phyloP scores from a whole-genome alignment of 139 green algal genomes.

The Micromonas commoda region DNA sequence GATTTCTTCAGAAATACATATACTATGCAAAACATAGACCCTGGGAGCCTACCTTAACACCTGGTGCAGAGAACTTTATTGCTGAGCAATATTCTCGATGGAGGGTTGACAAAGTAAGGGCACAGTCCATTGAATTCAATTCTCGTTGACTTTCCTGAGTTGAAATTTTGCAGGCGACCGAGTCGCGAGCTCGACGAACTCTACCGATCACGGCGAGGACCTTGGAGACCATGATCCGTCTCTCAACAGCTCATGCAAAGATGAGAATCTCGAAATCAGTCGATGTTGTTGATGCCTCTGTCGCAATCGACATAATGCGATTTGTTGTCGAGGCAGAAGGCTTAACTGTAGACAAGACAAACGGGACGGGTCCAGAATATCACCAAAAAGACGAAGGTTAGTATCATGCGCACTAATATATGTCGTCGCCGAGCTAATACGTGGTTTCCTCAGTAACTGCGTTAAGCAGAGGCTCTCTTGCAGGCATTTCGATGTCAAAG shows the following conservation, averaged over 20 bases:
- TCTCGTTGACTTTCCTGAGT: conserved; percentile 3
- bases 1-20: conserved; percentile 10
- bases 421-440: too few relatives aligned
- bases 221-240: conserved; percentile 92
- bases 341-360: not conserved
- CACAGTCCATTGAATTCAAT: not conserved
- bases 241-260: conserved; percentile 90
- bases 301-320: conserved; percentile 6
- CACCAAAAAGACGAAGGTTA: not conserved
- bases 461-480: too few relatives aligned
- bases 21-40: conserved; percentile 2
- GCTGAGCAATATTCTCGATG: conserved; percentile 13
- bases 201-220: conserved; percentile 74
- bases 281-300: conserved; percentile 16
- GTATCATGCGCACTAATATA: too few relatives aligned
- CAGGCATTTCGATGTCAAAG: too few relatives aligned
- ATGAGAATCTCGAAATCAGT: conserved; percentile 43
- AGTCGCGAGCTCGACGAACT: conserved; percentile 1
- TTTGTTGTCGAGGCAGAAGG: conserved; percentile 12
- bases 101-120: not conserved
- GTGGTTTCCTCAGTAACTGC: too few relatives aligned
- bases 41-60: not conserved
- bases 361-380: not conserved
- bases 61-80: not conserved
- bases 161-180: not conserved